These are phyloP conservation scores for Mycena maculata DNA, from an alignment of 768 basidiomycete genomes.

Conservation along the genomic window DNA sequence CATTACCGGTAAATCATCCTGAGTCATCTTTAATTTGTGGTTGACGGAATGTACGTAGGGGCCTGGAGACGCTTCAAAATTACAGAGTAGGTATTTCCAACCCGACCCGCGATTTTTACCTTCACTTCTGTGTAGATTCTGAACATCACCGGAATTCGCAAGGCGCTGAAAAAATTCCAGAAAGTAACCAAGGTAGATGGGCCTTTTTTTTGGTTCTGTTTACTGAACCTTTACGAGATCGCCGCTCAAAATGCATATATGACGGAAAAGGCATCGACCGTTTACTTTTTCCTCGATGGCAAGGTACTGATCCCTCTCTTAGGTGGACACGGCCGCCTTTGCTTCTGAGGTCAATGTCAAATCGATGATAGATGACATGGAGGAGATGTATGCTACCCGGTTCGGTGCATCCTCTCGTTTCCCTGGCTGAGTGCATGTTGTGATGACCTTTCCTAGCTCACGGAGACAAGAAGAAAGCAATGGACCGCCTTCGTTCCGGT, in stretches of 20 bases:
- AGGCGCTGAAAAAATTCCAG: conserved; percentile 88
- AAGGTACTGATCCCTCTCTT: conserved; percentile 1
- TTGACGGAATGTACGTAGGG: conserved; percentile 53
- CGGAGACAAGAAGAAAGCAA: conserved; percentile 85
- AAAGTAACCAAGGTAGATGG: conserved; percentile 79
- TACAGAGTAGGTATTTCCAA: conserved; percentile 71
- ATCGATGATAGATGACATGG: conserved; percentile 78
- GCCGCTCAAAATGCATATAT: conserved; percentile 83
- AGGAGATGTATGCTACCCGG: conserved; percentile 77
- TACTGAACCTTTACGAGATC: conserved; percentile 53
- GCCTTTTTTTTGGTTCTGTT: too few species aligned
- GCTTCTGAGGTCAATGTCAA: conserved; percentile 70
- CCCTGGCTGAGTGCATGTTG: not conserved
- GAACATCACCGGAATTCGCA: conserved; percentile 91
- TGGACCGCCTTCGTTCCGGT: conserved; percentile 71
- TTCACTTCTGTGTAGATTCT: conserved; percentile 63
- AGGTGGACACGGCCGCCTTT: conserved; percentile 79
- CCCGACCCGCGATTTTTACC: not conserved
- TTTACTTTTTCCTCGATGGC: not conserved
- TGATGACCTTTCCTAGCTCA: conserved; percentile 46
- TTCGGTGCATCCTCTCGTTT: conserved; percentile 68
- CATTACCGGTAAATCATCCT: conserved; percentile 73
- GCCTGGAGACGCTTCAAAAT: conserved; percentile 86
- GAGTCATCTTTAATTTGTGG: not conserved
- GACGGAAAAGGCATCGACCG: conserved; percentile 71